Base-by-base conservation (phyloP, 176 grass and related monocot genomes). In the Oryza coarctata region DNA sequence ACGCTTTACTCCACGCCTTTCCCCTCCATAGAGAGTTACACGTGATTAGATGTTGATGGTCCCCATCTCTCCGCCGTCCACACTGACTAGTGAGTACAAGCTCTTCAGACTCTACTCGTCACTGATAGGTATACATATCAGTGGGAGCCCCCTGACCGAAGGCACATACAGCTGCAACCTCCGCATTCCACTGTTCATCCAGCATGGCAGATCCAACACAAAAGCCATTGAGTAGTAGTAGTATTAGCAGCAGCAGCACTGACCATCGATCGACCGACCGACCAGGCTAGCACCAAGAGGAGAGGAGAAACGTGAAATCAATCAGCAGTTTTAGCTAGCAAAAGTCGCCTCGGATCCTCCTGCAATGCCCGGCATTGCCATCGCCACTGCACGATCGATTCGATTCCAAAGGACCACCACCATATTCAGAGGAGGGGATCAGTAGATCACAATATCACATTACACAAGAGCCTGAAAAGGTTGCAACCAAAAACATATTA, bases 311-410 rank as follows among this genome's bases (percentile, higher is more conserved):
- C 68, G 68, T 71, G 80, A 35, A 62, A 62, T 22, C 11, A 77
- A 60, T 64, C 57, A 34, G 3, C 8, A 1, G 14, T 41, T 41
- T 8, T 1, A 8, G 39, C 0, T 9, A 38, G 36, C 8, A 74
- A 83, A 83, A 74, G 80, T 35, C 80, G 70, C 80, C 80, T 74
- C 38, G 80, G 80, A 83, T 64, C 13, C 32, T 58, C 52, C 50
- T 60, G 22, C 55, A 25, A 25, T 25, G 55, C 5, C 55, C 9
- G 22, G 8, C 55, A 25, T 60, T 60, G 55, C 5, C 55, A 60
- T 60, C 9, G n/a, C 55, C 55, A 60, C 8, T 22, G 15, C 79
- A 71, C 49, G 38, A 63, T 44, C 41, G 63, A 52, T 80, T 80
- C 17, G 77, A 67, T 67, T 78, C 60, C 38, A 65, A 43, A 3